Evolutionary conservation across 257 asterid species (phyloP).

Genomic region (Verbena officinalis): DNA sequence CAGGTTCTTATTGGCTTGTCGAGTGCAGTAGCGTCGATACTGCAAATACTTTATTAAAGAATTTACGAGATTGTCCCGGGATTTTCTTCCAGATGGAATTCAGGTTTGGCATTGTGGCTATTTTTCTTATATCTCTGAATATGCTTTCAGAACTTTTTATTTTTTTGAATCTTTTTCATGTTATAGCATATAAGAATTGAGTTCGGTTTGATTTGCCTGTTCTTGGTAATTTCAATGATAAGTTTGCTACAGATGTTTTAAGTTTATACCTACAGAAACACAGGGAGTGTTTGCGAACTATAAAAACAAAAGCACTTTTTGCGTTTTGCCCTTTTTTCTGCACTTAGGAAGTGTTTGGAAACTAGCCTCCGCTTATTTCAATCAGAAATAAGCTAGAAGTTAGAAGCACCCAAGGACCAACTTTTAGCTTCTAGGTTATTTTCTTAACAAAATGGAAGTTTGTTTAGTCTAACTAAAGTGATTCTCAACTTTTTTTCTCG

Average conservation of each 20-base stretch:
- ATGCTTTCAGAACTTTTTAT: conserved; percentile 13
- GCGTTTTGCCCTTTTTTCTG: too few relatives aligned
- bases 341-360: too few relatives aligned
- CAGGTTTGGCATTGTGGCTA: conserved; percentile 46
- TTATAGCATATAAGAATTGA: conserved; percentile 20
- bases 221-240: not conserved
- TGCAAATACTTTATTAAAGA: conserved; percentile 54
- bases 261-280: not conserved
- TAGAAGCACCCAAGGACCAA: too few relatives aligned
- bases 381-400: too few relatives aligned
- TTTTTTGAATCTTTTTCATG: conserved; percentile 6
- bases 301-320: too few relatives aligned
- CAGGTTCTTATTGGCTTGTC: conserved; percentile 56
- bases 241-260: not conserved
- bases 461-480: too few relatives aligned
- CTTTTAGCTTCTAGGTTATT: too few relatives aligned
- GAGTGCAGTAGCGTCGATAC: conserved; percentile 63
- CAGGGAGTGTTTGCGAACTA: too few relatives aligned
- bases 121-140: conserved; percentile 5
- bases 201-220: conserved; percentile 10
- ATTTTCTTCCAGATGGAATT: conserved; percentile 63
- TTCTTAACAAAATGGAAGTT: too few relatives aligned
- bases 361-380: too few relatives aligned
- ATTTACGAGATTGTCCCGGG: conserved; percentile 57
- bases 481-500: too few relatives aligned